Evolutionary conservation across 1,139 yeast genomes (phyloP).

Genomic region (Saccharomyces hybrid): DNA sequence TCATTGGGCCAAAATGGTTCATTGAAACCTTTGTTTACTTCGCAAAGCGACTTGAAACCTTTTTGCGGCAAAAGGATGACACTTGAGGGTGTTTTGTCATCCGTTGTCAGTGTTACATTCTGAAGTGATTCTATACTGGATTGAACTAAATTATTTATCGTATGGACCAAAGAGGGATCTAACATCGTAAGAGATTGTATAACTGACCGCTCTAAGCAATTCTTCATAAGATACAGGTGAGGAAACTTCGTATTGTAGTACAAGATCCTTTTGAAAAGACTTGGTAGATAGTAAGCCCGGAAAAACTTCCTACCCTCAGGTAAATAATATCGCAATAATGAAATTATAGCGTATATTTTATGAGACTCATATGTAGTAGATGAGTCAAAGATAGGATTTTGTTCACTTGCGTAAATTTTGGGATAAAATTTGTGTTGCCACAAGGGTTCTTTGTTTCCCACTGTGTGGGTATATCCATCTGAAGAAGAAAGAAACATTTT

Average conservation of each 20-base stretch:
- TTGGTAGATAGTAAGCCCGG: background rate
- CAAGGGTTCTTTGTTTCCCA: background rate
- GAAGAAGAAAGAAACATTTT: background rate
- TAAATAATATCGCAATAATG: background rate
- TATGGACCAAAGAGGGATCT: background rate
- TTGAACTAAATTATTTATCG: background rate
- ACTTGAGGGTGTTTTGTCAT: conserved; percentile 1
- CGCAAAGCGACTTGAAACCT: background rate
- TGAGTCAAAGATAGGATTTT: background rate
- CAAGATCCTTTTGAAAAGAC: background rate
- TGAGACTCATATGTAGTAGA: background rate
- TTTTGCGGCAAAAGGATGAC: background rate
- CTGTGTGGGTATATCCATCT: background rate
- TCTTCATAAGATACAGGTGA: background rate
- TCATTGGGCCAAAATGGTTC: conserved; percentile 8
- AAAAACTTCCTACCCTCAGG: background rate
- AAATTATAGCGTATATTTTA: background rate
- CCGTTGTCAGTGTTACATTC: background rate
- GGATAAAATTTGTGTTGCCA: background rate
- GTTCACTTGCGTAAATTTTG: background rate
- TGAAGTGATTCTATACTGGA: background rate
- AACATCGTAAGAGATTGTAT: background rate
- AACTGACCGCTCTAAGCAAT: background rate
- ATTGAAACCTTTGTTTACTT: background rate
- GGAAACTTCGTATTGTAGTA: background rate